A percentile compares a stretch with the other conserved stretches of the same genome.
Conservation (phyloP, 2,329 filamentous ascomycete genomes). For the Pseudogymnoascus sp. region DNA sequence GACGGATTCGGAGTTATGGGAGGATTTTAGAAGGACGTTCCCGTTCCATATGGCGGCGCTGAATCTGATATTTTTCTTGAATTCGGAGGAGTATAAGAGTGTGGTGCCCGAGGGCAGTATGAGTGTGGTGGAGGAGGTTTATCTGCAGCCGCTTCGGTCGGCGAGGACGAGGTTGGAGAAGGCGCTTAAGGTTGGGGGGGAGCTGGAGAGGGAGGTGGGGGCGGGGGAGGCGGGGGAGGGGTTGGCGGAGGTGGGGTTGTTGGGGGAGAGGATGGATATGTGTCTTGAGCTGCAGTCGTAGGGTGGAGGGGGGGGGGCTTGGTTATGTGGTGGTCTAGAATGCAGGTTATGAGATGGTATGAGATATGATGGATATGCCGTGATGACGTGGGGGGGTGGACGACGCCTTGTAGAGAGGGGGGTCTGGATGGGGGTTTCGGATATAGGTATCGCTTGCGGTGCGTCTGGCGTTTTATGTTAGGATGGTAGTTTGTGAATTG, state of each 20-base stretch:
- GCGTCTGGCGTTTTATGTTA: not conserved
- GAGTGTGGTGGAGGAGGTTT: constrained; percentile 49
- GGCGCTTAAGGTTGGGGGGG: not conserved
- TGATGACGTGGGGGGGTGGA: not conserved
- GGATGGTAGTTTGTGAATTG: not conserved
- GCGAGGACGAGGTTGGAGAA: constrained; percentile 32
- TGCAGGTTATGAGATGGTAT: not conserved
- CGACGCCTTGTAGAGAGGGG: not conserved
- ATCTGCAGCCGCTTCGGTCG: constrained; percentile 44
- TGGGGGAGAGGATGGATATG: constrained; percentile 24
- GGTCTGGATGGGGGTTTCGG: not conserved
- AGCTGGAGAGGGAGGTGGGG: not conserved
- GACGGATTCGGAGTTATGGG: constrained; percentile 35
- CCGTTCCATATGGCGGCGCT: constrained; percentile 50
- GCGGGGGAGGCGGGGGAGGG: constrained; percentile 16
- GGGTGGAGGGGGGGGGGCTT: not conserved
- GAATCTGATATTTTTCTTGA: constrained; percentile 50
- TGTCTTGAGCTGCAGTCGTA: not conserved
- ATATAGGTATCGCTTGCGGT: not conserved
- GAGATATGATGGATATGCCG: not conserved
- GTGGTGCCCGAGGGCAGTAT: constrained; percentile 49
- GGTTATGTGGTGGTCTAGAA: not conserved
- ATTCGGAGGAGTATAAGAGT: constrained; percentile 35
- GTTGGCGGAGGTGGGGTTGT: constrained; percentile 32
- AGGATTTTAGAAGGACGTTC: constrained; percentile 44